Conservation (phyloP, 73 alveolate genomes). For the Tetrahymena elliotti region DNA sequence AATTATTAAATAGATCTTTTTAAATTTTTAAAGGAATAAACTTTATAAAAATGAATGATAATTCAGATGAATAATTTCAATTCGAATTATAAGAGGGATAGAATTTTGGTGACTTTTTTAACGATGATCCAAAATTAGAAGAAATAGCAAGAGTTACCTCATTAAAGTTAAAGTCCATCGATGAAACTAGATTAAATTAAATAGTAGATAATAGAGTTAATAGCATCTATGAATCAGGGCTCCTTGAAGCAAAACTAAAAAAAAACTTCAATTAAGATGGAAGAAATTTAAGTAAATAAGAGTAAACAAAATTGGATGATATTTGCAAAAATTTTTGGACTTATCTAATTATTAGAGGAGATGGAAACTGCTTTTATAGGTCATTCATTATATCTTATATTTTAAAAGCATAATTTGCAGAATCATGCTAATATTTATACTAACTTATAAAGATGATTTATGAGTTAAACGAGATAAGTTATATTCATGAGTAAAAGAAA, state of each 20-base stretch:
- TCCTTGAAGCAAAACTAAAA: background rate
- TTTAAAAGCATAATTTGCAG: background rate
- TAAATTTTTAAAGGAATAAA: background rate
- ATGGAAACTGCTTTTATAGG: background rate
- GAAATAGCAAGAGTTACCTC: background rate
- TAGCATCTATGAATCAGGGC: background rate
- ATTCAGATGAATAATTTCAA: background rate
- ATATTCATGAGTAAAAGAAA: background rate
- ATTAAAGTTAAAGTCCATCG: background rate
- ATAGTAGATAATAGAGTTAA: background rate
- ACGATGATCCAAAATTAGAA: background rate
- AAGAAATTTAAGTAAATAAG: background rate
- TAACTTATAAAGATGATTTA: background rate
- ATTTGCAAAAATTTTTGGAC: background rate
- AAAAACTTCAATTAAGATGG: background rate
- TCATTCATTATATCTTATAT: background rate
- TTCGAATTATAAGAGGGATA: background rate
- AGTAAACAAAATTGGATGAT: background rate
- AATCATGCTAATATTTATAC: background rate
- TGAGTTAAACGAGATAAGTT: background rate
- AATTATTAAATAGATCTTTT: too few species aligned
- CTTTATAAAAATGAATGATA: background rate
- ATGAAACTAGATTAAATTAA: background rate
- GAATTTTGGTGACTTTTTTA: background rate
- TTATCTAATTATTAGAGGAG: background rate